Base-by-base conservation (phyloP, 2,329 filamentous ascomycete species). In the Colletotrichum trifolii region DNA sequence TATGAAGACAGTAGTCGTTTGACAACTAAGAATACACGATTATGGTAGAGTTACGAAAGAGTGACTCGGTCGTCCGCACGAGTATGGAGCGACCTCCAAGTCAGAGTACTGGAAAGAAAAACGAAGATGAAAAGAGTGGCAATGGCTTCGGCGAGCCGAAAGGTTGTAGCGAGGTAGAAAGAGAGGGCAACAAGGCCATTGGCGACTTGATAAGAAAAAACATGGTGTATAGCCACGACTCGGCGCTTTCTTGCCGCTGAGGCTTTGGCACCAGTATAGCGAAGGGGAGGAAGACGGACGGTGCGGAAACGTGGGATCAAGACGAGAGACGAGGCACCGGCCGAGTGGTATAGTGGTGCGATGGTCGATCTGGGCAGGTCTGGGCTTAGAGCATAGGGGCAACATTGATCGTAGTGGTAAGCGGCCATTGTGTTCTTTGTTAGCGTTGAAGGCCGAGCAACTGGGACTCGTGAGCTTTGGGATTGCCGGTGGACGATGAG, bases 291-390 rank as follows among this genome's bases (percentile, higher is more conserved):
- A 25, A 52, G 47, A 52, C 49, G 6, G 36, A 49, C 34, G 39
- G 13, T 8, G 45, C 50, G 39, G 56, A 36, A 25, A 45, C 49
- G 56, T 47, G 39, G 50, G 45, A 58, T 46, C 12, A 60, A 39
- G 56, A 47, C 56, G 39, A 60, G 58, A 52, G 38, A 60, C 40
- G 49, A 49, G 42, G 55, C 55, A 54, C 47, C 54, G 47, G 54
- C 58, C 39, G 36, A 35, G 47, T 38, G 34, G 25, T 10, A 54
- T 64, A 64, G 61, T 49, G 55, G 42, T 38, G 34, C 48, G 47
- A 57, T 54, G 53, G 63, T 40, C 40, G 58, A 63, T 57, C 58
- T 66, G 40, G 46, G 50, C 50, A 64, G 34, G 56, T 17, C 56
- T 60, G 38, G 39, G 56, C 61, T 5, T 5, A 38, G 49, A 49